Conservation (phyloP, 257 asterid genomes). For the Thymus quinquecostatus region DNA sequence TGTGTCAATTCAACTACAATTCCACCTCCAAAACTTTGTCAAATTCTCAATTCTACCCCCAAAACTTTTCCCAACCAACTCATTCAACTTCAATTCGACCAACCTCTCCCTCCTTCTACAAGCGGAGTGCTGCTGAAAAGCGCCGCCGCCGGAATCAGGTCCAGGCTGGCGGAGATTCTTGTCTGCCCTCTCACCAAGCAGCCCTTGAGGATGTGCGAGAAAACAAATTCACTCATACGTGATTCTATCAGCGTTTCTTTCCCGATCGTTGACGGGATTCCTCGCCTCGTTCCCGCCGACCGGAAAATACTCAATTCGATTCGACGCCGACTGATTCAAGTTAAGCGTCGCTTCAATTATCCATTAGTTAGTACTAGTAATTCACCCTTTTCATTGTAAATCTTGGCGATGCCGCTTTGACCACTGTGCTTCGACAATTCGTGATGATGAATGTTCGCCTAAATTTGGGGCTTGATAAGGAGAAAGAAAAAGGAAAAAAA, state of each 20-base stretch:
- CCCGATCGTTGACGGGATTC: slow-evolving; percentile 18
- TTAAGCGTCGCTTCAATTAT: slow-evolving; percentile 3
- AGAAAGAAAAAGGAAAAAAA: no score
- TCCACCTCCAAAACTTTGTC: no score
- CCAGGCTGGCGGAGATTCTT: slow-evolving; percentile 6
- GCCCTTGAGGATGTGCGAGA: slow-evolving; percentile 18
- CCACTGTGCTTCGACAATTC: neutral
- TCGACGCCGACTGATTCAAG: slow-evolving; percentile 1
- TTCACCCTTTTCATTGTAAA: neutral
- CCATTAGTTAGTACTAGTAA: neutral
- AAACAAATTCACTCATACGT: slow-evolving; percentile 16
- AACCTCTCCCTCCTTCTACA: no score
- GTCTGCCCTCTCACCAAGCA: slow-evolving; percentile 26
- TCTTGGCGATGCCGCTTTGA: neutral
- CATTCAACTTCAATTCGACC: no score
- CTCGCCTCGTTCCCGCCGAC: slow-evolving; percentile 25
- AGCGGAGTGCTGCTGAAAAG: slow-evolving; percentile 4
- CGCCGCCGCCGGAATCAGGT: slow-evolving; percentile 21
- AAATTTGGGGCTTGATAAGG: no score
- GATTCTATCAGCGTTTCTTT: slow-evolving; percentile 21
- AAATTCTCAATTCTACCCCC: no score
- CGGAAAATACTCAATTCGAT: neutral
- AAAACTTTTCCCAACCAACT: no score
- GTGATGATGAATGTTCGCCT: slow-evolving; percentile 3
- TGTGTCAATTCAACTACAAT: no score